Percentiles rank a stretch among this genome's conserved stretches.
Evolutionary conservation across 495 filamentous ascomycete genomes (phyloP).

Genomic region (Hypomontagnella submonticulosa): DNA sequence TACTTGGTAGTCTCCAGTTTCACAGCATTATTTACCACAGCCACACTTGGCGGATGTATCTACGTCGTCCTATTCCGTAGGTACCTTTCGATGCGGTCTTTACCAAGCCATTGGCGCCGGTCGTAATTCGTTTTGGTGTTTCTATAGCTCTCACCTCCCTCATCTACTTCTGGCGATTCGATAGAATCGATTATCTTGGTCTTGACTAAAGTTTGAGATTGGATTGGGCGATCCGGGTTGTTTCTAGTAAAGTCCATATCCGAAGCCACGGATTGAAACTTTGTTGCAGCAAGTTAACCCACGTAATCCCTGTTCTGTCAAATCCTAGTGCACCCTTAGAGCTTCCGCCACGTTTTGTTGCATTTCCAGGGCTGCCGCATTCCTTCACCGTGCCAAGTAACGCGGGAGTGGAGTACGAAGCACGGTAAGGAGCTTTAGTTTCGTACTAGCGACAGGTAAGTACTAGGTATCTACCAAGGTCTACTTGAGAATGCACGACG

Average conservation of each 20-base stretch:
- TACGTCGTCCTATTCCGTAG: too few species aligned
- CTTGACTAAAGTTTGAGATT: too few species aligned
- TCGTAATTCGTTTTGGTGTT: too few species aligned
- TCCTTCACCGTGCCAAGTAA: constrained; percentile 25
- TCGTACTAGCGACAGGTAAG: background rate
- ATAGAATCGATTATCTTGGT: too few species aligned
- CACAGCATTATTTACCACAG: constrained; percentile 32
- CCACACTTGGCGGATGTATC: constrained; percentile 34
- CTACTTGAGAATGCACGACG: constrained; percentile 11
- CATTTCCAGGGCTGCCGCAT: constrained; percentile 16
- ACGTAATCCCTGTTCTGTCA: constrained; percentile 5
- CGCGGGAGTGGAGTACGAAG: constrained; percentile 27
- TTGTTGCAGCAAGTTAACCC: background rate
- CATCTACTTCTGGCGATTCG: too few species aligned
- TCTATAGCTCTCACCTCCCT: too few species aligned
- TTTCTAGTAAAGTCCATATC: too few species aligned
- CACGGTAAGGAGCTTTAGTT: background rate
- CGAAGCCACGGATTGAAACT: background rate
- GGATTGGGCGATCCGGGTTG: too few species aligned
- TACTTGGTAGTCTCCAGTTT: constrained; percentile 13
- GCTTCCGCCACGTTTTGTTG: constrained; percentile 44
- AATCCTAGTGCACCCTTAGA: constrained; percentile 27
- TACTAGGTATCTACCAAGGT: background rate
- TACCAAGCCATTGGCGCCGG: too few species aligned
- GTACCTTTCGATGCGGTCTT: too few species aligned